Base-by-base conservation (phyloP, 176 grass and related monocot species). In the Elymus sibiricus region DNA sequence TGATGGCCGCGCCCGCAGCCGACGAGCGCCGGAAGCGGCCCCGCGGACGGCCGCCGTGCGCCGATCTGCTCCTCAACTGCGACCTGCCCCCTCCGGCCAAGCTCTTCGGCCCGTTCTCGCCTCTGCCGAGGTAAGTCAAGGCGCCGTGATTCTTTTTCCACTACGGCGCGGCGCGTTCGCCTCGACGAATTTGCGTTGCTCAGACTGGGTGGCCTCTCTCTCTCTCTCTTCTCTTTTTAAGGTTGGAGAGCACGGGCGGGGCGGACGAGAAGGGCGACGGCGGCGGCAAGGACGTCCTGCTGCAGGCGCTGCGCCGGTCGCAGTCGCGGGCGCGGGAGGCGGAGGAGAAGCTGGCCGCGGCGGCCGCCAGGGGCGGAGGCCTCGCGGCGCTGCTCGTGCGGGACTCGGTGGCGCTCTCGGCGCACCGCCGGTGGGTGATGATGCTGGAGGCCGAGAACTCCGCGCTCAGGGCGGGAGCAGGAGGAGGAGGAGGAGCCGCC, bases 291-390 rank as follows among this genome's bases (percentile, higher is more conserved):
- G 61, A 79, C 24, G 46, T 13, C 53, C 79, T 99, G 83, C 83
- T 96, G 63, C 90, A 88, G 11, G 96, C 93, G 26, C 84, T 98
- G 84, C 92, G 85, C 19, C 87, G 96, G 46, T 99, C 94, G 64
- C 97, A 99, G 85, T 96, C 97, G 78, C 94, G 97, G n/a, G 94
- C 97, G 24, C 87, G 97, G 62, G 92, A 99, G 88, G 97, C 92
- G 17, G 94, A 96, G 88, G 88, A 75, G 82, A 83, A 85, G 86
- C 85, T 88, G 74, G 51, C 78, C 29, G 83, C 84, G 5, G 92
- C 90, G 53, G 53, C 19, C 53, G 53, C 53, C 7, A 22, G 53
- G 68, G 93, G 90, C 82, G 82, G 87, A 31, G 86, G 86, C 17
- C 89, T 96, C 37, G 86, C 84, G 49, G 76, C 71, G 29, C 79